These are phyloP conservation scores for Luffa aegyptiaca DNA, from an alignment of 306 rosid genomes.

Conservation along the genomic window DNA sequence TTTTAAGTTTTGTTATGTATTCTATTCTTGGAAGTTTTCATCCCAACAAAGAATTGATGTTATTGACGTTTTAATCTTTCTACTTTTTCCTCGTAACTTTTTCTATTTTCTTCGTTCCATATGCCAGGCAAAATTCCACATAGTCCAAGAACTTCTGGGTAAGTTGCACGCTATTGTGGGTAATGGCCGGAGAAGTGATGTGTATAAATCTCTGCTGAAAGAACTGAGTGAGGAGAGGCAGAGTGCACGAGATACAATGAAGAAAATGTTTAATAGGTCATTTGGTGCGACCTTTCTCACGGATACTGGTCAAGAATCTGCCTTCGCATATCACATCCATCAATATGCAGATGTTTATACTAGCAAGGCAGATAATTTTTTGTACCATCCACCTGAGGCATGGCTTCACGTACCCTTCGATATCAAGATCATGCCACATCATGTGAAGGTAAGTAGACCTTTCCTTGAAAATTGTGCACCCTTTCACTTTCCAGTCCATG, in stretches of 20 bases:
- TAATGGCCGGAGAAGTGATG: slow-evolving; percentile 32
- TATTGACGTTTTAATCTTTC: not conserved
- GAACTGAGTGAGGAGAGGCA: slow-evolving; percentile 63
- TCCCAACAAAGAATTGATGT: not conserved
- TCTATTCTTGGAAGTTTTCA: not conserved
- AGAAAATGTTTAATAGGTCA: slow-evolving; percentile 62
- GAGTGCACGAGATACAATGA: slow-evolving; percentile 61
- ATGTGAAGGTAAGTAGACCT: slow-evolving; percentile 73
- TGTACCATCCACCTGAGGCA: slow-evolving; percentile 70
- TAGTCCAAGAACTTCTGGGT: slow-evolving; percentile 78
- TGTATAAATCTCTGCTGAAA: slow-evolving; percentile 43
- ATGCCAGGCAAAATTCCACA: slow-evolving; percentile 83
- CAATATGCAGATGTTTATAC: slow-evolving; percentile 98
- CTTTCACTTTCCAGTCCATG: no score
- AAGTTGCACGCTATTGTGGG: slow-evolving; percentile 64
- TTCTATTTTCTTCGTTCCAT: not conserved
- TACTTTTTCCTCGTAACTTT: not conserved
- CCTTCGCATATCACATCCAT: slow-evolving; percentile 89
- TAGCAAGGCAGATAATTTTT: slow-evolving; percentile 93
- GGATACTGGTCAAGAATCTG: slow-evolving; percentile 92
- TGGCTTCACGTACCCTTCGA: slow-evolving; percentile 93
- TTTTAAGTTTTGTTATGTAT: not conserved
- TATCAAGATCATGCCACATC: slow-evolving; percentile 96
- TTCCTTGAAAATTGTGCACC: no score
- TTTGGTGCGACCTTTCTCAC: slow-evolving; percentile 92